Percentiles rank a stretch among this genome's conserved stretches.
Evolutionary conservation across 768 basidiomycete species (phyloP).

Genomic region (Boletus rex-veris): DNA sequence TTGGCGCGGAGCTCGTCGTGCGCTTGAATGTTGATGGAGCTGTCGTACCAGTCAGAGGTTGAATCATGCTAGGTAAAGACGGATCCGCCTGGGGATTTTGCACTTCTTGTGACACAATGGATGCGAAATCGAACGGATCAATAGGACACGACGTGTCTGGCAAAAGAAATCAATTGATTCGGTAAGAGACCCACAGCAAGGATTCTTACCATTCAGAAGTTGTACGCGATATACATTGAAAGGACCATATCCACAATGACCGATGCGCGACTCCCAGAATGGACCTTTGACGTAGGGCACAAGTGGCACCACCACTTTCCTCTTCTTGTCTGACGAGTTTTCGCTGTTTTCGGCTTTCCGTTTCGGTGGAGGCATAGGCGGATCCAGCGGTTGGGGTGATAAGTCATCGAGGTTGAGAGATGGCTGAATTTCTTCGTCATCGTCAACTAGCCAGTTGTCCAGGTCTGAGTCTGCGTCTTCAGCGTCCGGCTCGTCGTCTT

Average conservation of each 20-base stretch:
- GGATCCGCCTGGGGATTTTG: slow-evolving; percentile 23
- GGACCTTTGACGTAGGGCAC: slow-evolving; percentile 83
- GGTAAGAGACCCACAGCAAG: background rate
- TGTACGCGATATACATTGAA: slow-evolving; percentile 76
- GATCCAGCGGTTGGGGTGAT: slow-evolving; percentile 31
- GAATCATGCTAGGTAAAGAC: slow-evolving; percentile 39
- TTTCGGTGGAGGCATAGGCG: slow-evolving; percentile 47
- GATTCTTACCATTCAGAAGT: slow-evolving; percentile 74
- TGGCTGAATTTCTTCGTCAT: slow-evolving; percentile 66
- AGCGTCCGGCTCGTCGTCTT: slow-evolving; percentile 66
- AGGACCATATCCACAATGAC: slow-evolving; percentile 62
- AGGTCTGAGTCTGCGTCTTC: slow-evolving; percentile 45
- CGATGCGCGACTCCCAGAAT: slow-evolving; percentile 69
- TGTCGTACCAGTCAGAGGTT: slow-evolving; percentile 15
- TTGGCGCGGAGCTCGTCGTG: slow-evolving; percentile 34
- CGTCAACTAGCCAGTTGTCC: slow-evolving; percentile 44
- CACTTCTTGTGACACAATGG: slow-evolving; percentile 41
- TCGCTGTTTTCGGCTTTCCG: slow-evolving; percentile 57
- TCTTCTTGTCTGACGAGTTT: slow-evolving; percentile 57
- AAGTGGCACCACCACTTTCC: slow-evolving; percentile 74
- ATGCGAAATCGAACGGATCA: slow-evolving; percentile 75
- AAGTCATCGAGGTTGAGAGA: slow-evolving; percentile 39
- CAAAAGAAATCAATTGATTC: slow-evolving; percentile 1
- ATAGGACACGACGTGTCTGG: slow-evolving; percentile 70
- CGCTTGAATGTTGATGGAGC: slow-evolving; percentile 26